These are phyloP conservation scores for Diaporthe ampelina DNA, from an alignment of 2,329 filamentous ascomycete species.

Conservation along the genomic window DNA sequence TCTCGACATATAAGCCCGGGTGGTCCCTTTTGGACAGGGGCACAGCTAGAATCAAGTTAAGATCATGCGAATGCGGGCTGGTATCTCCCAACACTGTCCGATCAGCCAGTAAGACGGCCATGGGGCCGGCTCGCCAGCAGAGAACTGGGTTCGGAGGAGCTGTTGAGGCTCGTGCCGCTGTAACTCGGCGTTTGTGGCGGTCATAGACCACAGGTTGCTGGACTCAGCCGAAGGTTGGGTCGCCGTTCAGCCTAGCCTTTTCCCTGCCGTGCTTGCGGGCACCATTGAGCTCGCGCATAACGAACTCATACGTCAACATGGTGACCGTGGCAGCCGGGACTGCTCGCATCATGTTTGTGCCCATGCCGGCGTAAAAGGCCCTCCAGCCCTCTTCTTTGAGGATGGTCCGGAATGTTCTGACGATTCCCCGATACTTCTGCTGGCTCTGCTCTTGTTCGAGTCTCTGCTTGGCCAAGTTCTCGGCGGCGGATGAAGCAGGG, in stretches of 20 bases:
- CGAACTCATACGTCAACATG: conserved; percentile 95
- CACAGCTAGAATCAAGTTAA: background rate
- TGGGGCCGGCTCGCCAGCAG: background rate
- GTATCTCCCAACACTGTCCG: background rate
- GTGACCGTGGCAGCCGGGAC: conserved; percentile 97
- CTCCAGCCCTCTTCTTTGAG: conserved; percentile 93
- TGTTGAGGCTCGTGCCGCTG: background rate
- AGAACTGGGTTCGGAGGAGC: background rate
- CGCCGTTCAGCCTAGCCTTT: conserved; percentile 46
- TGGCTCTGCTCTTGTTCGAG: conserved; percentile 46
- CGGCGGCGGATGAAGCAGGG: conserved; percentile 61
- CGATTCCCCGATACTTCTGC: conserved; percentile 81
- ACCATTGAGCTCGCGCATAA: conserved; percentile 67
- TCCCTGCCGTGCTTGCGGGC: conserved; percentile 56
- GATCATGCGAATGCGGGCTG: background rate
- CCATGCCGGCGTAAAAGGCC: conserved; percentile 97
- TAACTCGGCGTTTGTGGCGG: background rate
- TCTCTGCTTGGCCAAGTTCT: conserved; percentile 44
- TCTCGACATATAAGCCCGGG: background rate
- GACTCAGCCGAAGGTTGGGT: conserved; percentile 35
- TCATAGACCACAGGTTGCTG: background rate
- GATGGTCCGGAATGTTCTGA: conserved; percentile 87
- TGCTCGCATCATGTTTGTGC: conserved; percentile 96
- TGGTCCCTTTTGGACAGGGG: background rate
- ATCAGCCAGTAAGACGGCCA: background rate